Conservation (phyloP, 2,329 filamentous ascomycete genomes). For the Alternaria tenuissima region DNA sequence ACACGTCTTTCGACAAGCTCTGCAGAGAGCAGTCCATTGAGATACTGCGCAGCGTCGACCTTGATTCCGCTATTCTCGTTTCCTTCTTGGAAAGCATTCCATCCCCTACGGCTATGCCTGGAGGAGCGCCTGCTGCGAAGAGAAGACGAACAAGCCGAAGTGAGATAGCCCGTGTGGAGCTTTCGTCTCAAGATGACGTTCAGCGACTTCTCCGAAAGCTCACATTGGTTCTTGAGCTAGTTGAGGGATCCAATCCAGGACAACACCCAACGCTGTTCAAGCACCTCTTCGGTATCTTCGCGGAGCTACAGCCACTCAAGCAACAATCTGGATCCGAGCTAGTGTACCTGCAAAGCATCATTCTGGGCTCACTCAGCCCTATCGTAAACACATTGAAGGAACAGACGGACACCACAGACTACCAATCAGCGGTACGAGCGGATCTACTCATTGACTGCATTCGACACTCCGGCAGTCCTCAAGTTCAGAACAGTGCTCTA, state of each 20-base stretch:
- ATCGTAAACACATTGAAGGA: slow-evolving; percentile 81
- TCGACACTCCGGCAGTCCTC: slow-evolving; percentile 86
- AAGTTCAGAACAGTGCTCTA: slow-evolving; percentile 91
- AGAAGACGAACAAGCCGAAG: slow-evolving; percentile 79
- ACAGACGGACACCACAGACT: slow-evolving; percentile 66
- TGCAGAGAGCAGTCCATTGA: slow-evolving; percentile 68
- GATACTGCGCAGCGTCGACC: slow-evolving; percentile 74
- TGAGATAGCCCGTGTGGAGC: slow-evolving; percentile 68
- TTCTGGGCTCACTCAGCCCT: slow-evolving; percentile 80
- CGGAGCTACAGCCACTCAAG: slow-evolving; percentile 85
- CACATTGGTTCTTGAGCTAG: slow-evolving; percentile 86
- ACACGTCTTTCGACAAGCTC: slow-evolving; percentile 48
- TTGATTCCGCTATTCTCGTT: slow-evolving; percentile 76
- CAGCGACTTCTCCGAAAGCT: slow-evolving; percentile 75
- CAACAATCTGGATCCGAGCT: slow-evolving; percentile 83
- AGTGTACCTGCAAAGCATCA: slow-evolving; percentile 86
- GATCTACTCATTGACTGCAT: slow-evolving; percentile 95
- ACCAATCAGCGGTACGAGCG: slow-evolving; percentile 80
- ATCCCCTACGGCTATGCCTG: slow-evolving; percentile 74
- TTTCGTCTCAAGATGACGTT: slow-evolving; percentile 71
- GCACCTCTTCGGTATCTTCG: slow-evolving; percentile 83
- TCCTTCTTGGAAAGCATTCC: slow-evolving; percentile 78
- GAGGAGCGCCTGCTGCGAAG: slow-evolving; percentile 77
- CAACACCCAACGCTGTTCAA: slow-evolving; percentile 79
- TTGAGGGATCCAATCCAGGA: slow-evolving; percentile 80